These are phyloP conservation scores for Saprolegnia parasitica DNA, from an alignment of 352 stramenopile species.

Conservation along the genomic window DNA sequence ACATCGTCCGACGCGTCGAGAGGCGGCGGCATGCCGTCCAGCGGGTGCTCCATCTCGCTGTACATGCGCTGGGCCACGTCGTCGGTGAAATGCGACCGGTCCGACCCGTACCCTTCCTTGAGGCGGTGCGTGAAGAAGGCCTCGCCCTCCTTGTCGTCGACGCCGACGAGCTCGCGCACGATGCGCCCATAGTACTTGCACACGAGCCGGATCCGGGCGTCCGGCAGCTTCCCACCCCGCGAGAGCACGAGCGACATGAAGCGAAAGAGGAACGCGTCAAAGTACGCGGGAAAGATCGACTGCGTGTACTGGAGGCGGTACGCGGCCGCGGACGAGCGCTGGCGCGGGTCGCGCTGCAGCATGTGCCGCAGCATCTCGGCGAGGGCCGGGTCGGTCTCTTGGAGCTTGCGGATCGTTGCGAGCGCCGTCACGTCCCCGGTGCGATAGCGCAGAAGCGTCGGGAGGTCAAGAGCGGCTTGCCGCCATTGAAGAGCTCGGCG, in stretches of 20 bases:
- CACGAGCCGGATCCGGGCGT: conserved; percentile 90
- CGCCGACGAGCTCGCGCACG: conserved; percentile 85
- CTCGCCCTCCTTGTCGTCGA: conserved; percentile 86
- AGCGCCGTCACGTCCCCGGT: conserved; percentile 70
- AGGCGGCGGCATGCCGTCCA: background rate
- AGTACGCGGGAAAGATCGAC: conserved; percentile 75
- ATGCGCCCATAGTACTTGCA: conserved; percentile 91
- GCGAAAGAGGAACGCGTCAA: conserved; percentile 84
- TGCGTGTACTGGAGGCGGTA: conserved; percentile 88
- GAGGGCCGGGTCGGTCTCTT: conserved; percentile 63
- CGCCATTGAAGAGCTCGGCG: conserved; percentile 94
- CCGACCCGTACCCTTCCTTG: conserved; percentile 77
- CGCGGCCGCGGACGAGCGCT: conserved; percentile 78
- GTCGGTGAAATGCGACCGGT: conserved; percentile 27
- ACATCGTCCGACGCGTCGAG: background rate
- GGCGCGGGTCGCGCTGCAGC: conserved; percentile 87
- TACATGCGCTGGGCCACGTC: conserved; percentile 27
- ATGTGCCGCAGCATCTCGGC: conserved; percentile 91
- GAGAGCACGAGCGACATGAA: conserved; percentile 85
- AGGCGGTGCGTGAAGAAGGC: conserved; percentile 86
- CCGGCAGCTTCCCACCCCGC: conserved; percentile 78
- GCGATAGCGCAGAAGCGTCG: conserved; percentile 84
- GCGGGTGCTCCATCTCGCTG: conserved; percentile 10
- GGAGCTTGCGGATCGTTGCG: conserved; percentile 90
- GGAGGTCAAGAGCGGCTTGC: conserved; percentile 91